A percentile compares a stretch with the other conserved stretches of the same genome.
phyloP scores from a whole-genome alignment of 2,329 filamentous ascomycete species.

The Aspergillus awamori region DNA sequence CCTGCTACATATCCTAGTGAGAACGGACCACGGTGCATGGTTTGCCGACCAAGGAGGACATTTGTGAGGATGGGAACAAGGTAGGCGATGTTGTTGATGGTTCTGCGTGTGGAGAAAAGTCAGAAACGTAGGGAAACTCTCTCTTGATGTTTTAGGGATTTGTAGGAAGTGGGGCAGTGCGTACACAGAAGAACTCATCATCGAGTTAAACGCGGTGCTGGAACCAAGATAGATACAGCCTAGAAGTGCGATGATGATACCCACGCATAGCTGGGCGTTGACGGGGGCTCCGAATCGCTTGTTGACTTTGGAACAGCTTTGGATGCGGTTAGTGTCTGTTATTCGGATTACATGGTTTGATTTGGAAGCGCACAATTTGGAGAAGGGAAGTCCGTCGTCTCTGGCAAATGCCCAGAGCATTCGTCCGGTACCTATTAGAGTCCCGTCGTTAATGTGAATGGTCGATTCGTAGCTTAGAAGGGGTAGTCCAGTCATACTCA shows the following conservation, averaged over 20 bases:
- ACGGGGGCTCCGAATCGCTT: conserved; percentile 50
- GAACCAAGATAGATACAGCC: conserved; percentile 69
- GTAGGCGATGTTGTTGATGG: conserved; percentile 52
- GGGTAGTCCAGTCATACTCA: conserved; percentile 23
- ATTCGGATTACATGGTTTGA: not conserved
- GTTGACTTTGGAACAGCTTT: conserved; percentile 48
- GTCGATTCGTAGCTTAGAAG: not conserved
- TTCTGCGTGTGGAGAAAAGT: conserved; percentile 30
- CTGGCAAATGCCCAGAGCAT: conserved; percentile 64
- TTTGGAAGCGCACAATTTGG: conserved; percentile 24
- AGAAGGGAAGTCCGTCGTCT: conserved; percentile 49
- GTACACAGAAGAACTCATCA: conserved; percentile 32
- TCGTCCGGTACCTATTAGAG: conserved; percentile 50
- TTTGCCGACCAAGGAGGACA: conserved; percentile 47
- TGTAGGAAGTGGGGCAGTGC: not conserved
- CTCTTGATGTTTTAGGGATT: not conserved
- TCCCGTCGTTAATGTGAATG: not conserved
- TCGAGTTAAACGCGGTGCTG: conserved; percentile 66
- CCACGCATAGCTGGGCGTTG: conserved; percentile 58
- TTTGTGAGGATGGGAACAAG: conserved; percentile 52
- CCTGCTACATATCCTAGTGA: conserved; percentile 46
- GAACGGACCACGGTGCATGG: conserved; percentile 51
- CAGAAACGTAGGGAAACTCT: not conserved
- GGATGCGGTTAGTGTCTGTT: conserved; percentile 27
- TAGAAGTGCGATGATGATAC: conserved; percentile 56